A percentile compares a stretch with the other conserved stretches of the same genome.
Evolutionary conservation across 305 asterid genomes (phyloP).

Genomic region (Coffea humblotiana): DNA sequence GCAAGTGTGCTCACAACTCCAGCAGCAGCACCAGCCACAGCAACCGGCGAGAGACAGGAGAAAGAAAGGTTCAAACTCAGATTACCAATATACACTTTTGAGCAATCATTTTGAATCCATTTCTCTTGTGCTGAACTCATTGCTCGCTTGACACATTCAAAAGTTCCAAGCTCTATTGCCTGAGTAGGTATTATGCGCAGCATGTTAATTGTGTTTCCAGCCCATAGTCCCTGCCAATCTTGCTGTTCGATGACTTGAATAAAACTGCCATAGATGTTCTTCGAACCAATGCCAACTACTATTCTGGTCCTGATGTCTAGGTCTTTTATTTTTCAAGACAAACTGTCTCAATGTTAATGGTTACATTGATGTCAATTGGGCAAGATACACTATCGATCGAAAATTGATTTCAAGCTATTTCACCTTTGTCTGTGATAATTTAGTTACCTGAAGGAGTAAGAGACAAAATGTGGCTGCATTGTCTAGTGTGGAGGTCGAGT

Average conservation of each 20-base stretch:
- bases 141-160: slow-evolving; percentile 82
- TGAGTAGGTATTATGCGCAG: slow-evolving; percentile 88
- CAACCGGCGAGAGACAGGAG: slow-evolving; percentile 86
- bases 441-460: no score
- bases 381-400: no score
- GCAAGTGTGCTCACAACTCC: slow-evolving; percentile 87
- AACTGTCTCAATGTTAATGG: no score
- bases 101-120: slow-evolving; percentile 47
- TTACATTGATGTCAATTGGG: no score
- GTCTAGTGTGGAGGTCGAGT: no score
- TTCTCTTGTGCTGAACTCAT: slow-evolving; percentile 70
- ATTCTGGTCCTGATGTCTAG: slow-evolving; percentile 98
- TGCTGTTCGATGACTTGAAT: slow-evolving; percentile 72
- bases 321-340: no score
- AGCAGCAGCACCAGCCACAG: slow-evolving; percentile 97
- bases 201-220: slow-evolving; percentile 92
- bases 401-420: no score
- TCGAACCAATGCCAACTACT: slow-evolving; percentile 95
- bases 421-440: no score
- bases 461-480: no score
- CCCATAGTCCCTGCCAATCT: slow-evolving; percentile 98
- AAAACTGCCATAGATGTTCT: slow-evolving; percentile 69
- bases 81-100: slow-evolving; percentile 54
- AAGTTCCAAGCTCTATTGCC: slow-evolving; percentile 94
- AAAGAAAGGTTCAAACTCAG: slow-evolving; percentile 49